A percentile compares a stretch with the other conserved stretches of the same genome.
phyloP scores from a whole-genome alignment of 345 rosid genomes.

The Balakata baccata region DNA sequence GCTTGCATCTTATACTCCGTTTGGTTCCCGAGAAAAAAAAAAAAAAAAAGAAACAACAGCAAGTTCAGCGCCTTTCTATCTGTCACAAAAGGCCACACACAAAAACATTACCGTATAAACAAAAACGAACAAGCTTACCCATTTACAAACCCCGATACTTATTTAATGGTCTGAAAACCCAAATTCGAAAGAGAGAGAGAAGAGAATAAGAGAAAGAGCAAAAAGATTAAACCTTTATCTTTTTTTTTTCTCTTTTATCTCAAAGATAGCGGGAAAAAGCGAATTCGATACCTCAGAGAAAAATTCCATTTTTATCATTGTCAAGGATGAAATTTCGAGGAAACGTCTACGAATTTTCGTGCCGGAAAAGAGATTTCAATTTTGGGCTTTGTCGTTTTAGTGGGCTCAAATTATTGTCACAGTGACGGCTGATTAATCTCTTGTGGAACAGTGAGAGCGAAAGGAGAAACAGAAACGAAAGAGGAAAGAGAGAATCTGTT shows the following conservation, averaged over 20 bases:
- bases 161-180: neutral
- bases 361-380: neutral
- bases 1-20: slow-evolving; percentile 14
- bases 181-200: neutral
- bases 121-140: neutral
- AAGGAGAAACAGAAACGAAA: neutral
- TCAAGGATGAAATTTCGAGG: slow-evolving; percentile 17
- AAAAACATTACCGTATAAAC: neutral
- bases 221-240: slow-evolving; percentile 7
- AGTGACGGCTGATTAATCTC: slow-evolving; percentile 7
- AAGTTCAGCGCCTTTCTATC: neutral
- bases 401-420: neutral
- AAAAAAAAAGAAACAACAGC: neutral
- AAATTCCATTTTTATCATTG: neutral
- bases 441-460: neutral
- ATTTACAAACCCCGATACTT: neutral
- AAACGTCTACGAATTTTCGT: slow-evolving; percentile 24
- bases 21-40: slow-evolving; percentile 5
- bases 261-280: slow-evolving; percentile 8
- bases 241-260: neutral
- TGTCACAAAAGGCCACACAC: neutral
- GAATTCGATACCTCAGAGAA: slow-evolving; percentile 1
- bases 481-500: neutral
- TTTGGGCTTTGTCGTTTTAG: neutral
- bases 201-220: neutral